phyloP scores from a whole-genome alignment of 495 filamentous ascomycete species.

The Penicillium arizonense region DNA sequence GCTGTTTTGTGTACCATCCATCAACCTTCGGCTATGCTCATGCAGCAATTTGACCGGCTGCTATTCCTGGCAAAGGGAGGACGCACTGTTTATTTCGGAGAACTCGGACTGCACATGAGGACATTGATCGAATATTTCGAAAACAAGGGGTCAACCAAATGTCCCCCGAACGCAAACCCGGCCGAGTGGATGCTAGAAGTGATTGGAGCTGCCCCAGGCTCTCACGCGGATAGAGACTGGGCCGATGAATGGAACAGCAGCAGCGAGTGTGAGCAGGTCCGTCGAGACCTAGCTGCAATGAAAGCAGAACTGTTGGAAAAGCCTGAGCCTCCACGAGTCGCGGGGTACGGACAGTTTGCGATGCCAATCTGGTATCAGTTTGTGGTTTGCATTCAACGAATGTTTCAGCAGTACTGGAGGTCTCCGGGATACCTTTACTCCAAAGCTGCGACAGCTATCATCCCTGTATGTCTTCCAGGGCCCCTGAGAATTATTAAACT shows the following conservation, averaged over 20 bases:
- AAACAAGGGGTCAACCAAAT: constrained; percentile 65
- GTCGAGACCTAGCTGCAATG: constrained; percentile 64
- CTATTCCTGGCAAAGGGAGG: constrained; percentile 79
- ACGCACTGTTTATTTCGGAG: constrained; percentile 80
- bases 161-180: constrained; percentile 71
- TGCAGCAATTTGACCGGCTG: constrained; percentile 87
- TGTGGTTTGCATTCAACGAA: constrained; percentile 49
- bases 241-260: constrained; percentile 70
- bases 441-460: constrained; percentile 54
- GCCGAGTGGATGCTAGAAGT: constrained; percentile 95
- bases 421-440: constrained; percentile 85
- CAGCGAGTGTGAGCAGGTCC: constrained; percentile 62
- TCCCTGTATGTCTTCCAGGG: constrained; percentile 25
- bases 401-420: constrained; percentile 90
- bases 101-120: constrained; percentile 71
- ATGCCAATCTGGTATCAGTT: constrained; percentile 51
- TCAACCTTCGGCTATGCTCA: constrained; percentile 86
- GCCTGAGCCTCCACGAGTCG: constrained; percentile 36
- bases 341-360: constrained; percentile 47
- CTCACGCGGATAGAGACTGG: constrained; percentile 75
- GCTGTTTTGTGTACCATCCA: constrained; percentile 92
- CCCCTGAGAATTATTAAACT: not conserved
- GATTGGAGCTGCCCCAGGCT: constrained; percentile 83
- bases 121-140: constrained; percentile 76
- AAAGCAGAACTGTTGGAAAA: constrained; percentile 47